Evolutionary conservation across 768 basidiomycete species (phyloP), one percentile per base, ranked within the genome.

Genomic region (Leccinum barrowsii): DNA sequence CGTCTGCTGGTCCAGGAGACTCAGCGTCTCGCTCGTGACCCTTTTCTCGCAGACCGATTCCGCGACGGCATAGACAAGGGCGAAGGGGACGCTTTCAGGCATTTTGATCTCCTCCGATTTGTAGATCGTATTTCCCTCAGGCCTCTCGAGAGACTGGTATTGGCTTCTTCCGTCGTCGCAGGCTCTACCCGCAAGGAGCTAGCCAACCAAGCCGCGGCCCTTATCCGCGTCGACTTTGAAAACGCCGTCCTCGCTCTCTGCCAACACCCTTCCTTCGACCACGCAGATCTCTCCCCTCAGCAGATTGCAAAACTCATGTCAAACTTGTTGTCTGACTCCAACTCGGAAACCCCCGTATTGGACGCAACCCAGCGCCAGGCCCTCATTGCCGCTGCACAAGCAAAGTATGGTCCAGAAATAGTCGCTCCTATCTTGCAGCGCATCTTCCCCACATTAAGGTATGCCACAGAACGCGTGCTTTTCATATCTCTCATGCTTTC

Each of bases 21-120:
- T 1, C 90, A 92, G 67, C 85, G 92, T 52, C 85, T 95, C 53
- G 89, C 92, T 63, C 88, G 91, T 60, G 93, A 94, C 80, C 93
- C 93, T 60, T 87, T 86, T 72, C 83, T 94, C 49, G 90, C 93
- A 54, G 91, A 92, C 76, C 85, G 92, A 63, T 95, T 94, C 74
- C 85, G 91, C 60, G 92, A 94, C 73, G 91, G 89, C 50, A 83
- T 95, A 57, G 90, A 93, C 80, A 90, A 86, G 70, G 91, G 87
- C 53, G 90, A 94, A 70, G 91, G 89, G 49, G 89, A 92, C 60
- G 76, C 85, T 54, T 92, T 94, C 71, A 83, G 89, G 57, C 80
- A 86, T 66, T 93, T 94, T 66, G 91, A 93, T 79, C 80, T 95
- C 52, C 75, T 83, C 59, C 85, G 90, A 76, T 94, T 94, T 67